Evolutionary conservation across 306 rosid species (phyloP).

Genomic region (Rosa multiflora): DNA sequence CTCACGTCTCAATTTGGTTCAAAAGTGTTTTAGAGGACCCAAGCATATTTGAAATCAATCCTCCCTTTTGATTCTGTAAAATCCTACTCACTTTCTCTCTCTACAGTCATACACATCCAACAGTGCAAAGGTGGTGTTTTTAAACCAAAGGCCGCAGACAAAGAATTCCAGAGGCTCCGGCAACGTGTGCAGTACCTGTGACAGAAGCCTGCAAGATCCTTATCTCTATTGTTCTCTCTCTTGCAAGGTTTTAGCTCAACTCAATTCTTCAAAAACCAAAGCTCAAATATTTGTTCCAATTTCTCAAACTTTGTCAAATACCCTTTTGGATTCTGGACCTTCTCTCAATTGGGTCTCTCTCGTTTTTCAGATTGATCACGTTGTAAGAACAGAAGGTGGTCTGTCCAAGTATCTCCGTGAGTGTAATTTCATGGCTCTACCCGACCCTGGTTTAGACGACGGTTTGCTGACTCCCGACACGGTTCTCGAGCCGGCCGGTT

Average conservation of each 20-base stretch:
- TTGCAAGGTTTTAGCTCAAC: constrained; percentile 65
- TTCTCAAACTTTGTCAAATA: not conserved
- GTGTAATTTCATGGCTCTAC: constrained; percentile 65
- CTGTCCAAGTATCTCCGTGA: constrained; percentile 51
- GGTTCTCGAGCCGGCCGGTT: constrained; percentile 67
- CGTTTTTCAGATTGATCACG: constrained; percentile 49
- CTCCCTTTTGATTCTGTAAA: constrained; percentile 10
- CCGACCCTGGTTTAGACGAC: constrained; percentile 60
- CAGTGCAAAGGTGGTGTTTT: constrained; percentile 86
- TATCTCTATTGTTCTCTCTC: constrained; percentile 79
- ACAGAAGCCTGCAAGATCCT: constrained; percentile 81
- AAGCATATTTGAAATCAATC: not conserved
- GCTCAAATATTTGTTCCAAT: not conserved
- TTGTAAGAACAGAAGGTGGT: constrained; percentile 46
- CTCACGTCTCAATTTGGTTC: constrained; percentile 7
- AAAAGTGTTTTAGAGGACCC: not conserved
- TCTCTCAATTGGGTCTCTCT: constrained; percentile 11
- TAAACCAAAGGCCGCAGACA: constrained; percentile 72
- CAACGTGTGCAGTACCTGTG: constrained; percentile 79
- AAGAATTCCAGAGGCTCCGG: constrained; percentile 72
- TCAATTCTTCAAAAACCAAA: not conserved
- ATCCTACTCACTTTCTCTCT: not conserved
- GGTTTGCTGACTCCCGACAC: constrained; percentile 72
- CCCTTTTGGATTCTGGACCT: not conserved
- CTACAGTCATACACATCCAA: constrained; percentile 79